A percentile compares a stretch with the other conserved stretches of the same genome.
Conservation (phyloP, 768 basidiomycete genomes). For the Leucogyrophana mollusca region DNA sequence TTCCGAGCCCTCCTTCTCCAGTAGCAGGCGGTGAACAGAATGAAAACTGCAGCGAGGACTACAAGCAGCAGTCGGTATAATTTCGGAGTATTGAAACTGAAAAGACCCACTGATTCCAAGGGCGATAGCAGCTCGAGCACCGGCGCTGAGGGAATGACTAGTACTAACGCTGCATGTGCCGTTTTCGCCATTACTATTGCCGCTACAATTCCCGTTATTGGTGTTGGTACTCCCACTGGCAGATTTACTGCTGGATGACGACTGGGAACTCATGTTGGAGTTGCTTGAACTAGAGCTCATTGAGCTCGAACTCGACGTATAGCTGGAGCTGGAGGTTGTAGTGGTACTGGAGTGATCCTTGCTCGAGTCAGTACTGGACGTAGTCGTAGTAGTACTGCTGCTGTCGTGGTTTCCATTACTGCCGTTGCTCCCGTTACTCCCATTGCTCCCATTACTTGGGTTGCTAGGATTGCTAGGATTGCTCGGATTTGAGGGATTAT, state of each 20-base stretch:
- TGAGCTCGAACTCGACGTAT: conserved; percentile 2
- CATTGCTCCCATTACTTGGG: neutral
- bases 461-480: neutral
- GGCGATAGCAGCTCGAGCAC: conserved; percentile 23
- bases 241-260: neutral
- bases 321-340: neutral
- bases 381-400: neutral
- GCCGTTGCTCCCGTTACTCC: neutral
- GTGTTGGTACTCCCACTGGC: conserved; percentile 1
- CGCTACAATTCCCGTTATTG: neutral
- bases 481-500: conserved; percentile 4
- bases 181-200: conserved; percentile 1
- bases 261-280: too few relatives aligned
- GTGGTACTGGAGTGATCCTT: neutral
- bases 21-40: conserved; percentile 1
- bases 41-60: conserved; percentile 2
- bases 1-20: conserved; percentile 8
- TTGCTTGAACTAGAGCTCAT: conserved; percentile 2
- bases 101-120: conserved; percentile 21
- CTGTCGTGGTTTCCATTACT: neutral
- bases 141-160: conserved; percentile 8
- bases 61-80: neutral
- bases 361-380: neutral
- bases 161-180: neutral
- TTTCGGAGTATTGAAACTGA: neutral